A percentile compares a stretch with the other conserved stretches of the same genome.
Conservation (phyloP, 192 early-diverging fungal species). For the Podila clonocystis region DNA sequence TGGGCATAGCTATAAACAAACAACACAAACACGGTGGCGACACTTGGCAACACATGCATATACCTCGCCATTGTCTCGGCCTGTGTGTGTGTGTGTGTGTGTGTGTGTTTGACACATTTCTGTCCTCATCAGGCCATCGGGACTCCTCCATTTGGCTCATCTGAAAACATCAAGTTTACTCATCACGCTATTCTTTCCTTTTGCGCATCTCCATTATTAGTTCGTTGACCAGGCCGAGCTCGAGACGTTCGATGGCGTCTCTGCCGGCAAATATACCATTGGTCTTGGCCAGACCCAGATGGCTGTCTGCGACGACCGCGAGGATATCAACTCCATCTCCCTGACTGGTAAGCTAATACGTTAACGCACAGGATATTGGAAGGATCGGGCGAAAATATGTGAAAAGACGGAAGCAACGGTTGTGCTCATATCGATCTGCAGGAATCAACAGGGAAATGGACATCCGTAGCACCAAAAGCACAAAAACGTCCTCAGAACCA, state of each 20-base stretch:
- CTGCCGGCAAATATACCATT: constrained; percentile 97
- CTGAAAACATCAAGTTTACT: not conserved
- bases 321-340: constrained; percentile 92
- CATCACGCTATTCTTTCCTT: not conserved
- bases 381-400: not conserved
- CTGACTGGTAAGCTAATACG: constrained; percentile 72
- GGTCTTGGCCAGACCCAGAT: constrained; percentile 96
- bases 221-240: constrained; percentile 70
- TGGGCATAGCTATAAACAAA: too few relatives aligned
- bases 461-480: too few relatives aligned
- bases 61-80: too few relatives aligned
- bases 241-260: constrained; percentile 93
- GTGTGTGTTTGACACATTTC: too few relatives aligned
- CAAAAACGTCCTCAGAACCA: too few relatives aligned
- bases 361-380: not conserved
- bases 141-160: not conserved
- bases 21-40: too few relatives aligned
- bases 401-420: not conserved
- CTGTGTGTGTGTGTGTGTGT: too few relatives aligned
- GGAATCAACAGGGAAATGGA: too few relatives aligned
- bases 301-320: constrained; percentile 95
- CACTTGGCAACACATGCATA: too few relatives aligned
- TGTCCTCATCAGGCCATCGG: too few relatives aligned
- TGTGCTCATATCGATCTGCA: too few relatives aligned
- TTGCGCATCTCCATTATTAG: constrained; percentile 26